These are phyloP conservation scores for Fusarium heterosporum DNA, from an alignment of 2,329 filamentous ascomycete genomes.

Conservation along the genomic window DNA sequence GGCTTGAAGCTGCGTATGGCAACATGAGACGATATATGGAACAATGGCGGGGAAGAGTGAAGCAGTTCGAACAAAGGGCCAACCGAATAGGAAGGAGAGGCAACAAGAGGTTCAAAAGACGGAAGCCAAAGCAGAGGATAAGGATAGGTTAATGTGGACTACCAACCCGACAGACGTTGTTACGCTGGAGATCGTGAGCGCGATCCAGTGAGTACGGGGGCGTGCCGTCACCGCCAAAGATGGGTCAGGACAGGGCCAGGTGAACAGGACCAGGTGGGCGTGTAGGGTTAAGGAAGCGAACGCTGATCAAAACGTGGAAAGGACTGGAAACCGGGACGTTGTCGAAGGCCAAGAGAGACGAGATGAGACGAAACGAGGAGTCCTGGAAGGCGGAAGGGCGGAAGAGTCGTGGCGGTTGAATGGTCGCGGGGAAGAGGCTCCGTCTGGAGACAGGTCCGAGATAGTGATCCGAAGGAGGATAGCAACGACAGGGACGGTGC, in stretches of 20 bases:
- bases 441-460: conserved; percentile 47
- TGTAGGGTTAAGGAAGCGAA: conserved; percentile 23
- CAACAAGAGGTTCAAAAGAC: conserved; percentile 15
- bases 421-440: conserved; percentile 46
- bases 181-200: conserved; percentile 44
- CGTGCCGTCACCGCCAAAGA: conserved; percentile 45
- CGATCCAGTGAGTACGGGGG: conserved; percentile 45
- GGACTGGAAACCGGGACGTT: conserved; percentile 22
- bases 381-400: conserved; percentile 23
- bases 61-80: conserved; percentile 32
- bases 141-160: background rate
- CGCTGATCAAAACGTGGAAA: conserved; percentile 34
- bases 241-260: conserved; percentile 41
- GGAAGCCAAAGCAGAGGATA: conserved; percentile 32
- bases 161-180: conserved; percentile 31
- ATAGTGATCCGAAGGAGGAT: conserved; percentile 41
- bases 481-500: conserved; percentile 42
- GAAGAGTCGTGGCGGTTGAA: conserved; percentile 38
- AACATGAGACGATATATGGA: conserved; percentile 27
- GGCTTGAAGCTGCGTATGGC: conserved; percentile 22
- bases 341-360: conserved; percentile 7
- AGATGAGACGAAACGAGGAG: conserved; percentile 5
- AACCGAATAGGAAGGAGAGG: conserved; percentile 33
- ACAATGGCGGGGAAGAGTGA: conserved; percentile 9
- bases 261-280: conserved; percentile 20